Percentiles rank a stretch among this genome's conserved stretches.
phyloP scores from a whole-genome alignment of 2,329 filamentous ascomycete genomes.

The Fusarium acutatum region DNA sequence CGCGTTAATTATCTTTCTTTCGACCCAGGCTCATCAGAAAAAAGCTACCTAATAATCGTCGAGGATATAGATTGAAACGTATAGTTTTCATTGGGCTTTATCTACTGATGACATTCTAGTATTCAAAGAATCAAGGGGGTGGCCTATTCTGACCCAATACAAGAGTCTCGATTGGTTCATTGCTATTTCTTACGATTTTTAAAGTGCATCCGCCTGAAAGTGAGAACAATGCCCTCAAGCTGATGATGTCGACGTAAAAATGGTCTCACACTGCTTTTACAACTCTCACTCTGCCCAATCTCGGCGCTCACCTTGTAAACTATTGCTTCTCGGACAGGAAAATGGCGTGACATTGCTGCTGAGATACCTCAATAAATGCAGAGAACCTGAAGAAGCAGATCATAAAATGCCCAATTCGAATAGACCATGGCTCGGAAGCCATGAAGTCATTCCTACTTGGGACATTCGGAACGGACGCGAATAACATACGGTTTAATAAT shows the following conservation, averaged over 20 bases:
- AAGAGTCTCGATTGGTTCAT: background rate
- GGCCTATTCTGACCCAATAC: too few relatives aligned
- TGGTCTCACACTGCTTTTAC: too few relatives aligned
- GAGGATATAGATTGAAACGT: background rate
- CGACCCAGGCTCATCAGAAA: accelerated
- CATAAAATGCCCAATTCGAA: background rate
- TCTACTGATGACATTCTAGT: background rate
- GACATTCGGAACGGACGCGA: constrained; percentile 4
- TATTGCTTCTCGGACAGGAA: background rate
- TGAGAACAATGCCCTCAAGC: background rate
- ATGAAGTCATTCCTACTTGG: background rate
- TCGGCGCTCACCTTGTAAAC: background rate
- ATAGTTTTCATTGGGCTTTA: accelerated
- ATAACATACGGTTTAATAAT: background rate
- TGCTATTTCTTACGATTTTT: background rate
- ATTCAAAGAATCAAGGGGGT: background rate
- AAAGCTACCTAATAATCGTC: accelerated
- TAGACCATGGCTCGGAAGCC: background rate
- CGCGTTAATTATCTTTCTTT: background rate
- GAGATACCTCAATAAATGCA: background rate
- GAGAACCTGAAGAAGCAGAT: background rate
- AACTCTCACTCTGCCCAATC: too few relatives aligned
- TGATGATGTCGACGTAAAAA: background rate
- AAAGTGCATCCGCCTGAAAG: background rate
- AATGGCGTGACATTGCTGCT: background rate